Evolutionary conservation across 1,139 yeast species (phyloP), one percentile per base, ranked within the genome.

Genomic region (Hanseniaspora gamundiae): DNA sequence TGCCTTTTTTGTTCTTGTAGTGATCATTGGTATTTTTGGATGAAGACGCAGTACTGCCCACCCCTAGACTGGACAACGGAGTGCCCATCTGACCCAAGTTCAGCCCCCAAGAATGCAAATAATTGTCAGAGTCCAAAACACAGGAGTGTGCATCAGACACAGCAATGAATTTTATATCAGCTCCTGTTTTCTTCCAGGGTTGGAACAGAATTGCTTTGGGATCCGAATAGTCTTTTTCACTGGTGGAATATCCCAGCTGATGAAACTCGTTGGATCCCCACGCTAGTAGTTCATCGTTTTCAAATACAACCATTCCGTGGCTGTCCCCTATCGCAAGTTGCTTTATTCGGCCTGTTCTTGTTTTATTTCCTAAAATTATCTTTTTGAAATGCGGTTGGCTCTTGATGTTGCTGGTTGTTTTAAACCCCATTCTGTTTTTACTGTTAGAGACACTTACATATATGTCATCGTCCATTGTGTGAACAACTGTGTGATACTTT

Each of bases 41-140:
- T 7, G 17, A 22, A 38, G 21, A n/a, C 10, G 9, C 22, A 27
- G 24, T 27, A 28, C n/a, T n/a, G n/a, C n/a, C n/a, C n/a, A 14
- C 26, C 22, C 16, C 33, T 40, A n/a, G 19, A 40, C 7, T 38
- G 33, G 51, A 51, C 45, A 49, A 53, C 5, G 55, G 65, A 43
- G 30, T 60, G 1, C 94, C 94, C 79, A 88, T 78, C 58, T 88
- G 96, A 0, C 97, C 97, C 27, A 78, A 65, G 57, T 86, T 84
- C 28, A 81, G 64, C 0, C 97, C 97, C 94, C 95, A 86, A 35
- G 78, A 64, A 49, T 67, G 74, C 7, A 86, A 54, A 10, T 70
- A 71, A 30, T 69, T 60, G 26, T 66, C 68, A 0, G 81, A 68
- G 51, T 70, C 81, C 0, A 74, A 84, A 4, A 81, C 69, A 44